Percentiles rank a stretch among this genome's conserved stretches.
Evolutionary conservation across 1,284 basidiomycete genomes (phyloP).

Genomic region (Apiotrichum brassicae): DNA sequence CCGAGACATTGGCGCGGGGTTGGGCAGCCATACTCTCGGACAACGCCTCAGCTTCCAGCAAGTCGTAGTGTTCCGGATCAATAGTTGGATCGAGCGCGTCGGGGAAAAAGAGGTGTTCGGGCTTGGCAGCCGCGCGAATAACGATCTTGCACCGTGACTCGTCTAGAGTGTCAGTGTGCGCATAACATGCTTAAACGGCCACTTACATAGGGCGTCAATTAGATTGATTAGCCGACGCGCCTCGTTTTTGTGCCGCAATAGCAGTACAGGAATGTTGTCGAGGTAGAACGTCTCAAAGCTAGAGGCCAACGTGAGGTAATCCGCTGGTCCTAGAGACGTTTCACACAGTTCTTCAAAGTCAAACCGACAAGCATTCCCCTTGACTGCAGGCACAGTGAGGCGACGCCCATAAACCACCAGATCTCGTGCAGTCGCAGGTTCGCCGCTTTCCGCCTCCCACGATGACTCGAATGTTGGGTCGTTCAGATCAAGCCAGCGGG

Average conservation of each 20-base stretch:
- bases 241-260: conserved; percentile 58
- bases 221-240: conserved; percentile 65
- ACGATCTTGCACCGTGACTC: conserved; percentile 46
- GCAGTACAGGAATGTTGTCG: conserved; percentile 56
- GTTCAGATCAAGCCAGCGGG: conserved; percentile 26
- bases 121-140: conserved; percentile 50
- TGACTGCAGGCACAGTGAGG: conserved; percentile 52
- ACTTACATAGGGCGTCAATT: conserved; percentile 60
- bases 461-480: conserved; percentile 36
- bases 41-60: conserved; percentile 57
- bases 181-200: neutral
- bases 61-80: conserved; percentile 33
- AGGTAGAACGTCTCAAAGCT: conserved; percentile 57
- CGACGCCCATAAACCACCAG: conserved; percentile 53
- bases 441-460: conserved; percentile 19
- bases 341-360: conserved; percentile 61
- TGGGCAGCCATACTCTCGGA: conserved; percentile 55
- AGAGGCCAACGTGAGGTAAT: conserved; percentile 61
- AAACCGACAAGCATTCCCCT: conserved; percentile 52
- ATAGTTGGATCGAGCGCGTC: conserved; percentile 45
- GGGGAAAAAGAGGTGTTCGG: conserved; percentile 59
- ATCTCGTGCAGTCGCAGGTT: conserved; percentile 16
- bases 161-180: conserved; percentile 23
- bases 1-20: conserved; percentile 58
- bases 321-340: conserved; percentile 60